phyloP scores from a whole-genome alignment of 768 basidiomycete species.

The Lactarius psammicola region DNA sequence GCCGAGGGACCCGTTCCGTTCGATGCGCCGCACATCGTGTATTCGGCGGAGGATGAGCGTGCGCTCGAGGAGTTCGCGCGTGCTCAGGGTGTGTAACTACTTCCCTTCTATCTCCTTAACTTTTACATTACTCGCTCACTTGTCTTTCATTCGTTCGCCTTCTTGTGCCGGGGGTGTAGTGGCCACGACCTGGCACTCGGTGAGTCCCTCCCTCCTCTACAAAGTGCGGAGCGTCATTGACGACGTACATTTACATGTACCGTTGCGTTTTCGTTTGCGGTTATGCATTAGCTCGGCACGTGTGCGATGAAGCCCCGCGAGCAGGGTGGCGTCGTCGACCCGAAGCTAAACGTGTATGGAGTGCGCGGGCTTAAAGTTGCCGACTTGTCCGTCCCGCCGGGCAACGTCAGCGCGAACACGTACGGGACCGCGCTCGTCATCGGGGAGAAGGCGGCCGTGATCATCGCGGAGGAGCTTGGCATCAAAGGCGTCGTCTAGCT shows the following conservation, averaged over 20 bases:
- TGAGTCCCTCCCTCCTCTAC: not conserved
- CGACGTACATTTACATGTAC: not conserved
- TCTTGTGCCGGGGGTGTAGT: not conserved
- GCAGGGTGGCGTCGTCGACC: slow-evolving; percentile 59
- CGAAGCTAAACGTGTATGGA: slow-evolving; percentile 60
- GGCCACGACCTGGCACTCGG: slow-evolving; percentile 20
- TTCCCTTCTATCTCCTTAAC: no score
- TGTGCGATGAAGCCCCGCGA: slow-evolving; percentile 65
- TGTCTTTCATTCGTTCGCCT: no score
- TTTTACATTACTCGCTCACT: no score
- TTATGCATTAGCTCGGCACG: slow-evolving; percentile 52
- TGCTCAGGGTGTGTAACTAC: not conserved
- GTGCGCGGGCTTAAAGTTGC: slow-evolving; percentile 56
- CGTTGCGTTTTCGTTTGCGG: not conserved
- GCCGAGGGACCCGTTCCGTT: slow-evolving; percentile 31
- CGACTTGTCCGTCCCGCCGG: slow-evolving; percentile 42
- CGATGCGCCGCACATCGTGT: slow-evolving; percentile 32
- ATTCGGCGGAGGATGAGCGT: slow-evolving; percentile 26
- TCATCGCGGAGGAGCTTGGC: slow-evolving; percentile 55
- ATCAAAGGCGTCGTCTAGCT: slow-evolving; percentile 40
- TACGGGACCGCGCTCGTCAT: slow-evolving; percentile 46
- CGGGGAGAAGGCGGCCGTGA: slow-evolving; percentile 60
- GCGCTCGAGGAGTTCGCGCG: slow-evolving; percentile 35
- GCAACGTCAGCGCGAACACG: slow-evolving; percentile 44
- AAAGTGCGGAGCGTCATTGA: not conserved